Base-by-base conservation (phyloP, 768 basidiomycete species). In the Rubroboletus pulcherrimus region DNA sequence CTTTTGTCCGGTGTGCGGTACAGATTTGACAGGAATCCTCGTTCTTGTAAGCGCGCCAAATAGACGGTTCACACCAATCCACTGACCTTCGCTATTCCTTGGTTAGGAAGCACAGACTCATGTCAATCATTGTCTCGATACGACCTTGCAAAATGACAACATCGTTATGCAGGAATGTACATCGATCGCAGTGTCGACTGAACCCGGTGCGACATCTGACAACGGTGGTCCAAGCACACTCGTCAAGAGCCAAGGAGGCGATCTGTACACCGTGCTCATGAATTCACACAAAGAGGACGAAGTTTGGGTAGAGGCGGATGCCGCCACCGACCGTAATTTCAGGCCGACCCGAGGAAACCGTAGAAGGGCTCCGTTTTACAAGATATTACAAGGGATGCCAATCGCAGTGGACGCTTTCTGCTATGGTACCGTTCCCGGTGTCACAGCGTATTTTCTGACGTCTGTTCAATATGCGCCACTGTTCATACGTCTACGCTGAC, bases 331-430 rank as follows among this genome's bases (percentile, higher is more conserved):
- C 56, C 75, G 72, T 26, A 74, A 71, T 44, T 78, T 77, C 56
- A 77, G 75, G 15, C 69, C 76, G 2, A 76, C 71, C 7, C 81
- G 81, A 53, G 77, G 78, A 30, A 74, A 76, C 31, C 79, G 90
- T 30, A 76, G 90, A 55, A 85, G 82, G 55, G 92, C 94, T 0
- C 97, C 97, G 0, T 98, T 98, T 68, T 98, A 96, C 74, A 99
- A 98, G 74, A 82, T 93, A 24, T 69, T 98, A 62, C 89, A 92
- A 63, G 96, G 97, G 1, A 97, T 98, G 94, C 93, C 95, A 9
- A 89, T 99, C 26, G 93, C 96, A 15, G 97, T 99, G 0, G 97
- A 99, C 67, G 97, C 95, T 2, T 99, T 99, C 73, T 83, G 87
- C 37, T 99, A 98, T 68, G 97, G 96, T 7, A 77, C 79, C 29